These are phyloP conservation scores for Hemileia vastatrix DNA, from an alignment of 1,284 basidiomycete species.

Conservation along the genomic window DNA sequence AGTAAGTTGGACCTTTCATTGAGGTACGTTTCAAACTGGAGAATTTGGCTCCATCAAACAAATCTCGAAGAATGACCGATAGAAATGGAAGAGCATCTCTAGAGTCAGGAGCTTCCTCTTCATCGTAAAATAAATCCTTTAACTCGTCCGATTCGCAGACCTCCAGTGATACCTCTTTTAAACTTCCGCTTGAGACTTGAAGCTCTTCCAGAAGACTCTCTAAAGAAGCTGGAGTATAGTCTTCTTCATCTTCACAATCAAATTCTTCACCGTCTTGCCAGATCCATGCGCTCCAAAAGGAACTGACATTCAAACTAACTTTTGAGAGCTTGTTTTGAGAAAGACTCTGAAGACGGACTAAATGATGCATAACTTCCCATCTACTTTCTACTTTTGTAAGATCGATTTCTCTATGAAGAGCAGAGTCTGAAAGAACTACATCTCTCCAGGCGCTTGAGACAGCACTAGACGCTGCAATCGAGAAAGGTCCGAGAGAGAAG, in stretches of 20 bases:
- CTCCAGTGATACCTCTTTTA: neutral
- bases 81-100: neutral
- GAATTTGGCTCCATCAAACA: neutral
- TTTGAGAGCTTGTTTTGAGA: neutral
- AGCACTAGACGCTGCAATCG: too few species aligned
- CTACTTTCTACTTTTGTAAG: too few species aligned
- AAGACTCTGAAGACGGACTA: neutral
- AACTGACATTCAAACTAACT: neutral
- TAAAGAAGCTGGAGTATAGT: too few species aligned
- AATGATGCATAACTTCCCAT: neutral
- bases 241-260: neutral
- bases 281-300: neutral
- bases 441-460: too few species aligned
- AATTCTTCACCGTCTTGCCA: too few species aligned
- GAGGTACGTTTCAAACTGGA: neutral
- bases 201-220: neutral
- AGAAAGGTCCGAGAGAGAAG: too few species aligned
- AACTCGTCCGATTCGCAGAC: neutral
- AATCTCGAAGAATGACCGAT: neutral
- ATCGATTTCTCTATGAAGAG: too few species aligned
- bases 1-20: neutral
- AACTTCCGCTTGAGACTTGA: neutral
- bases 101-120: neutral
- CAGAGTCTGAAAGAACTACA: too few species aligned
- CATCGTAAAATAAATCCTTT: neutral